A percentile compares a stretch with the other conserved stretches of the same genome.
phyloP scores from a whole-genome alignment of 306 rosid species.

The Ormosia emarginata region DNA sequence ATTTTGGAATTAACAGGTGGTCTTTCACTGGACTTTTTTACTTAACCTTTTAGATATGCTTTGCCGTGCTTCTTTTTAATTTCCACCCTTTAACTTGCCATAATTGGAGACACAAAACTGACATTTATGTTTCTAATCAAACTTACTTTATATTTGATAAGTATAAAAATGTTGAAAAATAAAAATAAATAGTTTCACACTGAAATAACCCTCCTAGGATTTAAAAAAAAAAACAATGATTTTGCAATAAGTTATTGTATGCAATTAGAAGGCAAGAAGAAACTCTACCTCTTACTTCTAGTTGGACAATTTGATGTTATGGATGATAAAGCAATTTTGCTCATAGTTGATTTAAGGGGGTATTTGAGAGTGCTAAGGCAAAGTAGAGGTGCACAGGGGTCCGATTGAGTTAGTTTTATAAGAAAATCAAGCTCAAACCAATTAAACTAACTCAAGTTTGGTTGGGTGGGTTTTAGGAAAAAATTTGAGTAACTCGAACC shows the following conservation, averaged over 20 bases:
- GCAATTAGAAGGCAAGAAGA: constrained; percentile 69
- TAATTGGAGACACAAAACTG: neutral
- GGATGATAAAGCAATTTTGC: constrained; percentile 52
- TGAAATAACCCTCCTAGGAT: neutral
- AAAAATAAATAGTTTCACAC: neutral
- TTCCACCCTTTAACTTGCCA: neutral
- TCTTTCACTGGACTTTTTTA: neutral
- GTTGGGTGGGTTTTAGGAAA: too few species aligned
- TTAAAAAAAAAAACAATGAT: too few species aligned
- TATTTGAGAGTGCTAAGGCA: constrained; percentile 60
- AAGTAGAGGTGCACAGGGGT: neutral
- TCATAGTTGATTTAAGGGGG: constrained; percentile 61
- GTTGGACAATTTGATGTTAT: constrained; percentile 46
- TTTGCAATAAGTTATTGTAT: constrained; percentile 20
- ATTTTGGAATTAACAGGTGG: neutral
- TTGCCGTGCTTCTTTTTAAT: neutral
- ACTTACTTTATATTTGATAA: neutral
- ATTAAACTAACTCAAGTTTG: too few species aligned
- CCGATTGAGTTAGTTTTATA: too few species aligned
- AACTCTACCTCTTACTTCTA: constrained; percentile 93
- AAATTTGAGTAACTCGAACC: too few species aligned
- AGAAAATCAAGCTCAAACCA: too few species aligned
- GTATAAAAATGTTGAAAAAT: neutral
- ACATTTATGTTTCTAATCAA: neutral
- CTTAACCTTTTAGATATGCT: neutral